phyloP scores from a whole-genome alignment of 2,329 filamentous ascomycete genomes.

The Aspergillus latus region DNA sequence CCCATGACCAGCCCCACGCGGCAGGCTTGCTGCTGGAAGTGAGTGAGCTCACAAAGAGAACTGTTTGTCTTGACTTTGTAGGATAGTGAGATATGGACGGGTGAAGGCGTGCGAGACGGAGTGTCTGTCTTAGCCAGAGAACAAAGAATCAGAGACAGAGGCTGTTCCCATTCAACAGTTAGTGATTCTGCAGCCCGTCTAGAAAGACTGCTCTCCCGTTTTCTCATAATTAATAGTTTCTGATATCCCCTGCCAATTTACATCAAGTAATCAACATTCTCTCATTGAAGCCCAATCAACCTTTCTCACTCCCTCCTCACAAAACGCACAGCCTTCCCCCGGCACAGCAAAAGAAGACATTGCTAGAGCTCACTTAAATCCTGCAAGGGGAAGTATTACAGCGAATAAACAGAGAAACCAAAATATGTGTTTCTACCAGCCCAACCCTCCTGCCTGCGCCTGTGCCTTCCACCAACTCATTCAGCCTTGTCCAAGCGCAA shows the following conservation, averaged over 20 bases:
- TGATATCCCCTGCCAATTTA: too few species aligned
- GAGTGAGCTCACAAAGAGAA: not conserved
- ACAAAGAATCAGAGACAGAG: not conserved
- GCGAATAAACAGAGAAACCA: not conserved
- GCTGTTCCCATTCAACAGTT: not conserved
- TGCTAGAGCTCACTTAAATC: too few species aligned
- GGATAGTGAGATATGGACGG: not conserved
- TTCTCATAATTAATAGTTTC: too few species aligned
- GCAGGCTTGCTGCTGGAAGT: not conserved
- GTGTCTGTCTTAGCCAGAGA: not conserved
- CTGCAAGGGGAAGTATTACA: not conserved
- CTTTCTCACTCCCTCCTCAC: too few species aligned
- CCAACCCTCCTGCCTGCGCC: conserved; percentile 21
- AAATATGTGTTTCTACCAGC: conserved; percentile 21
- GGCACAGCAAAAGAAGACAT: too few species aligned
- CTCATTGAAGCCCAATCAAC: too few species aligned
- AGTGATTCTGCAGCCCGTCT: not conserved
- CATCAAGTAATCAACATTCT: too few species aligned
- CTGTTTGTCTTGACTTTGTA: not conserved
- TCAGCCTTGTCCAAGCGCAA: conserved; percentile 18
- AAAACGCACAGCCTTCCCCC: too few species aligned
- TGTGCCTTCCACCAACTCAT: conserved; percentile 23
- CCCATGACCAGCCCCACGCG: not conserved
- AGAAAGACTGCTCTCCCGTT: not conserved
- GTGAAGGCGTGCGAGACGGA: not conserved